These are phyloP conservation scores for Trichoderma lentiforme DNA, from an alignment of 2,329 filamentous ascomycete species.

Conservation along the genomic window DNA sequence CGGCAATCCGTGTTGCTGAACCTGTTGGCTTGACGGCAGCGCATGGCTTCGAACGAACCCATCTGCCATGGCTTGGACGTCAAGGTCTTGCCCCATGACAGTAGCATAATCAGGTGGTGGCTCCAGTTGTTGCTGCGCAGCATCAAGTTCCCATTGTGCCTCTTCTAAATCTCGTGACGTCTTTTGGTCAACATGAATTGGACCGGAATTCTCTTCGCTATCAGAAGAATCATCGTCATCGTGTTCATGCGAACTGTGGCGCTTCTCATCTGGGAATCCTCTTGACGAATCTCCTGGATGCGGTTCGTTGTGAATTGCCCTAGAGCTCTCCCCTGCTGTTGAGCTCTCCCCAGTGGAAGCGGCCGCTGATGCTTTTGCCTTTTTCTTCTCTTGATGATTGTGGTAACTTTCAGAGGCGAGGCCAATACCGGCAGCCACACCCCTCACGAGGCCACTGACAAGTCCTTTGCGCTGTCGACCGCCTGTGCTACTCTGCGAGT, in stretches of 20 bases:
- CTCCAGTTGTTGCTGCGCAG: slow-evolving; percentile 13
- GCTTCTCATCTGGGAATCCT: not conserved
- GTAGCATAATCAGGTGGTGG: slow-evolving; percentile 19
- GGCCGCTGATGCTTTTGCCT: not conserved
- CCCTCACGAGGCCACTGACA: not conserved
- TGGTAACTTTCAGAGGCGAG: slow-evolving; percentile 17
- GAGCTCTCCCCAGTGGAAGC: not conserved
- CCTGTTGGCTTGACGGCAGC: not conserved
- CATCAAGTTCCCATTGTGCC: slow-evolving; percentile 20
- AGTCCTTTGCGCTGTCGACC: slow-evolving; percentile 3
- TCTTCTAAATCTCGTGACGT: slow-evolving; percentile 15
- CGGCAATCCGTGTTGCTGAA: slow-evolving; percentile 26
- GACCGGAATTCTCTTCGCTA: not conserved
- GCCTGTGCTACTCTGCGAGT: not conserved
- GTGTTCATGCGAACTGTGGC: not conserved
- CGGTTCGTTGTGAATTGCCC: not conserved
- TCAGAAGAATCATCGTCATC: not conserved
- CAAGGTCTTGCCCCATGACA: slow-evolving; percentile 11
- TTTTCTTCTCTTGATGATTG: slow-evolving; percentile 14
- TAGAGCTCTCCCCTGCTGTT: not conserved
- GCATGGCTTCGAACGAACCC: slow-evolving; percentile 17
- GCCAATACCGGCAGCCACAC: slow-evolving; percentile 13
- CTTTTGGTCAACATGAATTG: not conserved
- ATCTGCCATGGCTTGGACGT: slow-evolving; percentile 1
- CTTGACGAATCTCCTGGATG: not conserved